Percentiles rank a stretch among this genome's conserved stretches.
Evolutionary conservation across 2,329 filamentous ascomycete genomes (phyloP).

Genomic region (Chalaropsis ovoidea): DNA sequence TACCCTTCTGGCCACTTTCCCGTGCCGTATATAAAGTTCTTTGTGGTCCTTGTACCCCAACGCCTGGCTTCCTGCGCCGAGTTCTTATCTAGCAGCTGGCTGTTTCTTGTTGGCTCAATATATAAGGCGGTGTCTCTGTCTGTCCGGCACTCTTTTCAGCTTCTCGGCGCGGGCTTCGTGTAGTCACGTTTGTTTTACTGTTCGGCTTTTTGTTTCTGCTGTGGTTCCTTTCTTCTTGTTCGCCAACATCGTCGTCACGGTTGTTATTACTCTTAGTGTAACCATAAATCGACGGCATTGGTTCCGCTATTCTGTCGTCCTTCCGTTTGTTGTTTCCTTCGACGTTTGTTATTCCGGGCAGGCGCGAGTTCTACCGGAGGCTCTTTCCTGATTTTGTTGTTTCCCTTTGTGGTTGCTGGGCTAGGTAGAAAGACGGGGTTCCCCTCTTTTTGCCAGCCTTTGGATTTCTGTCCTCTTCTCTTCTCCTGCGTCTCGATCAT

Average conservation of each 20-base stretch:
- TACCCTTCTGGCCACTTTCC: neutral
- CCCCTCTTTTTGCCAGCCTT: neutral
- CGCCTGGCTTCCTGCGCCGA: neutral
- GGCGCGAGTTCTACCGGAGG: neutral
- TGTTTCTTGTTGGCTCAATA: constrained; percentile 1
- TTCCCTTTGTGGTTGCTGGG: constrained; percentile 4
- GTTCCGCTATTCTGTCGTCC: neutral
- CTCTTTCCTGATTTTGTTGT: neutral
- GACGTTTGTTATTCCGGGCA: neutral
- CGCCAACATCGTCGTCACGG: neutral
- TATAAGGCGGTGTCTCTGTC: constrained; percentile 7
- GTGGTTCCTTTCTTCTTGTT: neutral
- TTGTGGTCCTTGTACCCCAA: neutral
- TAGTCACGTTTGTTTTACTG: neutral
- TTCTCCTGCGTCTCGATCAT: neutral
- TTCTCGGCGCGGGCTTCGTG: neutral
- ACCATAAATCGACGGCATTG: neutral
- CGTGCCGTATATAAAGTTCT: constrained; percentile 5
- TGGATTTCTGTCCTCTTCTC: constrained; percentile 3
- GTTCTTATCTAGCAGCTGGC: neutral
- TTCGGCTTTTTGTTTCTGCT: neutral
- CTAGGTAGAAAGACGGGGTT: neutral
- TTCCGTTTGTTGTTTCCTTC: constrained; percentile 2
- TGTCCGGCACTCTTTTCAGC: neutral
- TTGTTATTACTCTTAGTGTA: neutral